These are phyloP conservation scores for Hyaloscypha finlandica DNA, from an alignment of 495 filamentous ascomycete species.

Conservation along the genomic window DNA sequence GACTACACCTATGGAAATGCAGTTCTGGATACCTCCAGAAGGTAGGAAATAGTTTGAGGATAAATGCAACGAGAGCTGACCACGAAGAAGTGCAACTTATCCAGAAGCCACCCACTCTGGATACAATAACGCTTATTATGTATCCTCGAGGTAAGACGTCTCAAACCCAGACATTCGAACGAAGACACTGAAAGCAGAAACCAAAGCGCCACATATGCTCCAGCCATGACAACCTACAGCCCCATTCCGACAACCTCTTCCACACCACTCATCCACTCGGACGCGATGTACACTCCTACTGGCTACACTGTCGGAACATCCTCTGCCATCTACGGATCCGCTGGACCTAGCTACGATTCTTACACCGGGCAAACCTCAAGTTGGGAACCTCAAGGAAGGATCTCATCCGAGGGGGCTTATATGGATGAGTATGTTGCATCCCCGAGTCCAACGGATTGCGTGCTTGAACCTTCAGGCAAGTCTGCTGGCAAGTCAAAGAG, in stretches of 20 bases:
- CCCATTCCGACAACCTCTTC: conserved; percentile 20
- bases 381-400: conserved; percentile 31
- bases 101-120: conserved; percentile 20
- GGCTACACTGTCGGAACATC: conserved; percentile 30
- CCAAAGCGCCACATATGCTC: conserved; percentile 27
- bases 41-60: conserved; percentile 24
- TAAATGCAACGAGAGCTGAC: conserved; percentile 18
- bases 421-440: conserved; percentile 34
- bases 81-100: conserved; percentile 23
- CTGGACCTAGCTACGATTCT: conserved; percentile 26
- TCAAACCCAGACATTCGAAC: conserved; percentile 16
- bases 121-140: conserved; percentile 30
- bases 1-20: conserved; percentile 29
- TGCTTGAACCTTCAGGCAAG: conserved; percentile 28
- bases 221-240: conserved; percentile 27
- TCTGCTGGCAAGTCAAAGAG: conserved; percentile 42
- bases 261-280: conserved; percentile 22
- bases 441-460: conserved; percentile 31
- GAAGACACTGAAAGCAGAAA: conserved; percentile 26
- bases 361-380: conserved; percentile 23
- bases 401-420: conserved; percentile 32
- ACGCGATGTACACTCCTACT: conserved; percentile 26
- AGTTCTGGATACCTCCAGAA: conserved; percentile 26
- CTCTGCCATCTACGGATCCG: conserved; percentile 30
- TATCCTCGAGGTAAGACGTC: conserved; percentile 31